phyloP scores from a whole-genome alignment of 139 green algal species.

The Asterochloris erici region DNA sequence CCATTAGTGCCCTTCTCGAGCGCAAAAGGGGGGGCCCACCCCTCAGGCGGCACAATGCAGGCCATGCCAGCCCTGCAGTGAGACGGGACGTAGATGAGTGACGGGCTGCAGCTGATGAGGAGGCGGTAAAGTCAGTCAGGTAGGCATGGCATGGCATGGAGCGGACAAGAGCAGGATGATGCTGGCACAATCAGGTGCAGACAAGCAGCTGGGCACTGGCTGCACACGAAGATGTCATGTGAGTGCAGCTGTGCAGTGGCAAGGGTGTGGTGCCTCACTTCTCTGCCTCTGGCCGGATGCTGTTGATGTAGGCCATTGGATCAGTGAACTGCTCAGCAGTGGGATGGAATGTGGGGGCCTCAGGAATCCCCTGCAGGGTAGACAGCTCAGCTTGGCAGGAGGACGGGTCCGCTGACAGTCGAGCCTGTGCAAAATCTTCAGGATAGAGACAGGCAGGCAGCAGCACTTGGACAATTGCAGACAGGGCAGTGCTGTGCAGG shows the following conservation, averaged over 20 bases:
- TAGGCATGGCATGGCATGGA: too few relatives aligned
- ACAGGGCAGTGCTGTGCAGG: too few relatives aligned
- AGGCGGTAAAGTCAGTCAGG: too few relatives aligned
- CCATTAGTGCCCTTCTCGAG: conserved; percentile 56
- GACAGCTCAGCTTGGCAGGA: too few relatives aligned
- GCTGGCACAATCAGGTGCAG: too few relatives aligned
- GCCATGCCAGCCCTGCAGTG: conserved; percentile 59
- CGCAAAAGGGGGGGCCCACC: conserved; percentile 57
- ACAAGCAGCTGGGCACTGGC: too few relatives aligned
- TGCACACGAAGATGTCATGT: conserved; percentile 22
- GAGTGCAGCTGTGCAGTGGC: conserved; percentile 27
- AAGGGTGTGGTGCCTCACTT: conserved; percentile 3
- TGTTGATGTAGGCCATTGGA: conserved; percentile 50
- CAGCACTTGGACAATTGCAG: too few relatives aligned
- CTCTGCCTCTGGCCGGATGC: conserved; percentile 38
- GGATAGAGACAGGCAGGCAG: too few relatives aligned
- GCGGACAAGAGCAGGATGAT: too few relatives aligned
- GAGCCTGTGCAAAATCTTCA: too few relatives aligned
- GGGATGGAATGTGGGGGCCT: conserved; percentile 38
- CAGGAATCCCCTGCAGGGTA: conserved; percentile 23
- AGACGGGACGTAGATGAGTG: not conserved
- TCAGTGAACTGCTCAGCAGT: conserved; percentile 44
- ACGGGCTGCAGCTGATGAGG: not conserved
- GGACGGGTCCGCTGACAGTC: too few relatives aligned
- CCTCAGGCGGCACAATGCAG: conserved; percentile 80